These are phyloP conservation scores for Pythium dissimile DNA, from an alignment of 352 stramenopile species.

Conservation along the genomic window DNA sequence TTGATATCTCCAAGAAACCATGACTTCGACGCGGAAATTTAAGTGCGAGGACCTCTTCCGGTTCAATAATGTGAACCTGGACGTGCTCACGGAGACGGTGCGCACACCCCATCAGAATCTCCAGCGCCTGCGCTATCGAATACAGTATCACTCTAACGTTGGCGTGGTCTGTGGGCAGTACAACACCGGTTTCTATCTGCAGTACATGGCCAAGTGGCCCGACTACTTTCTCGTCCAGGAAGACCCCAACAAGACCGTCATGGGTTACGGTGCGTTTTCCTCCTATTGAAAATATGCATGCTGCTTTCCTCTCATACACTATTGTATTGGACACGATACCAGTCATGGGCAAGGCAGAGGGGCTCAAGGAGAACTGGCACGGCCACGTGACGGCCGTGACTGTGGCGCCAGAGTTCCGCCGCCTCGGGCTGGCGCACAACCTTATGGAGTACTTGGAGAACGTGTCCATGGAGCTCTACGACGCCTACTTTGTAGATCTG, in stretches of 20 bases:
- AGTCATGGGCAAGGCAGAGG: constrained; percentile 96
- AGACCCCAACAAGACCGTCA: constrained; percentile 90
- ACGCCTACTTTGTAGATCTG: constrained; percentile 99
- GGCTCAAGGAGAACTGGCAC: constrained; percentile 94
- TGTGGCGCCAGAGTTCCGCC: constrained; percentile 94
- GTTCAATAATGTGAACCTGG: constrained; percentile 99
- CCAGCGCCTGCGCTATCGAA: constrained; percentile 1
- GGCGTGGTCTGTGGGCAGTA: constrained; percentile 53
- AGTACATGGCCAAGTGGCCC: constrained; percentile 97
- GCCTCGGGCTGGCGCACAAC: constrained; percentile 88
- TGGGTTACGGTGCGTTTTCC: constrained; percentile 89
- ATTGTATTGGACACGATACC: constrained; percentile 13
- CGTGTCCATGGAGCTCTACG: constrained; percentile 74
- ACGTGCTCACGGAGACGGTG: constrained; percentile 95
- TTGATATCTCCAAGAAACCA: constrained; percentile 24
- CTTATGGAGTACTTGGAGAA: constrained; percentile 95
- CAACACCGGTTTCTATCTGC: constrained; percentile 97
- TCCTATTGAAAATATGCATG: neutral
- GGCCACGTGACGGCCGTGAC: constrained; percentile 98
- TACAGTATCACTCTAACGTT: neutral
- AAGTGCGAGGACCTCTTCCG: constrained; percentile 96
- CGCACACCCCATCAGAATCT: neutral
- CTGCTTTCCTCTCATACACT: neutral
- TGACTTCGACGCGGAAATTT: constrained; percentile 96
- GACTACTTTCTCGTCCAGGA: constrained; percentile 96